These are phyloP conservation scores for Tetrahymena elliotti DNA, from an alignment of 73 alveolate species.

Conservation along the genomic window DNA sequence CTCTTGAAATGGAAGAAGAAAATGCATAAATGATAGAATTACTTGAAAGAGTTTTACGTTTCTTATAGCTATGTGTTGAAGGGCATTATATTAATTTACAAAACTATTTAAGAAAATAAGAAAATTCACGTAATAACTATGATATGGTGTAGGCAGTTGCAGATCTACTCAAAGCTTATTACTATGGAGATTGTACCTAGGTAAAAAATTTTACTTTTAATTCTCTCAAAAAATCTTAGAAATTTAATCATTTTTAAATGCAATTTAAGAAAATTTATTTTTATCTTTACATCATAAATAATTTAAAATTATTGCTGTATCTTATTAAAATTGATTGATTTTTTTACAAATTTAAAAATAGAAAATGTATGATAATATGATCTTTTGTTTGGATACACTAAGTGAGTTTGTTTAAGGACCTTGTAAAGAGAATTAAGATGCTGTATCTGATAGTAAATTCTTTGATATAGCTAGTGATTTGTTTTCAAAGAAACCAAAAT, in stretches of 20 bases:
- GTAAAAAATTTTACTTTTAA: neutral
- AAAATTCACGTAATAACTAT: conserved; percentile 42
- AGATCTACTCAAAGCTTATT: conserved; percentile 31
- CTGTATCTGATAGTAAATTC: conserved; percentile 46
- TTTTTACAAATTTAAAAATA: neutral
- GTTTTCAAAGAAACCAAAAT: neutral
- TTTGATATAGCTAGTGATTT: conserved; percentile 45
- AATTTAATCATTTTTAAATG: no score
- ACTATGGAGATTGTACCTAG: conserved; percentile 9
- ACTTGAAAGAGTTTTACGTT: conserved; percentile 6
- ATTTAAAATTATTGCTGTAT: no score
- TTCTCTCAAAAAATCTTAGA: no score
- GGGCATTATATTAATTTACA: conserved; percentile 35
- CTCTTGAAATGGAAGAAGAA: neutral
- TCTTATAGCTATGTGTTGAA: conserved; percentile 46
- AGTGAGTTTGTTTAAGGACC: conserved; percentile 61
- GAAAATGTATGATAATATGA: conserved; percentile 25
- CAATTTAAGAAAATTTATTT: no score
- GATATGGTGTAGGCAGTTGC: conserved; percentile 27
- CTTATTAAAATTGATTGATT: no score
- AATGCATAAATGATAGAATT: neutral
- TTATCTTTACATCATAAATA: no score
- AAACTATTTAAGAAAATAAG: conserved; percentile 36
- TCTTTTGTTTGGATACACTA: conserved; percentile 46
- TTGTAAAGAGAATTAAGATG: conserved; percentile 38